These are phyloP conservation scores for Pseudogymnoascus sp. DNA, from an alignment of 2,329 filamentous ascomycete species.

Conservation along the genomic window DNA sequence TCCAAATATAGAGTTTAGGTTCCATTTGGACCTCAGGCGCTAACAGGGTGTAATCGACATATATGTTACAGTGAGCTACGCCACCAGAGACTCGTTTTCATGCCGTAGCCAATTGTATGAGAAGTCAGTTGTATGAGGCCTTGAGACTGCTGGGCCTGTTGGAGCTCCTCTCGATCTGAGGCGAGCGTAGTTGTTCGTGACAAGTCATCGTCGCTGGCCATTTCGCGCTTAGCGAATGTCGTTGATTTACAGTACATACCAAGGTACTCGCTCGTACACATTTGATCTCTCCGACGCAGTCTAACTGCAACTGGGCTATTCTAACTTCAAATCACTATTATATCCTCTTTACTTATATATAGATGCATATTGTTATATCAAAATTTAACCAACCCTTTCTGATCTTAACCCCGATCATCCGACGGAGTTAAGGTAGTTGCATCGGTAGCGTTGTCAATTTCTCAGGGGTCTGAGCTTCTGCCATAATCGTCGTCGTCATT, in stretches of 20 bases:
- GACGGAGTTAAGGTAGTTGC: not conserved
- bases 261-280: not conserved
- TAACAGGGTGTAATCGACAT: too few relatives aligned
- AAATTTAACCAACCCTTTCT: not conserved
- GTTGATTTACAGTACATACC: constrained; percentile 3
- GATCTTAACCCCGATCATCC: not conserved
- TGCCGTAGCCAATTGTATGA: too few relatives aligned
- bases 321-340: not conserved
- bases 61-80: not conserved
- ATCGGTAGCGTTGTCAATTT: not conserved
- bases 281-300: not conserved
- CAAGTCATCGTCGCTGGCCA: not conserved
- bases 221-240: constrained; percentile 1
- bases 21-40: not conserved
- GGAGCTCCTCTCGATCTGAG: not conserved
- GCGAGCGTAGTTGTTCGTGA: not conserved
- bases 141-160: not conserved
- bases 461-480: constrained; percentile 45
- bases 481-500: constrained; percentile 85
- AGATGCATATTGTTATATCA: not conserved
- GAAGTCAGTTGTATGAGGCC: too few relatives aligned
- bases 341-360: not conserved
- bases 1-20: not conserved
- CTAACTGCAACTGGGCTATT: not conserved
- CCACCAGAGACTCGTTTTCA: not conserved